Evolutionary conservation across 768 basidiomycete species (phyloP).

Genomic region (Kwoniella sp.): DNA sequence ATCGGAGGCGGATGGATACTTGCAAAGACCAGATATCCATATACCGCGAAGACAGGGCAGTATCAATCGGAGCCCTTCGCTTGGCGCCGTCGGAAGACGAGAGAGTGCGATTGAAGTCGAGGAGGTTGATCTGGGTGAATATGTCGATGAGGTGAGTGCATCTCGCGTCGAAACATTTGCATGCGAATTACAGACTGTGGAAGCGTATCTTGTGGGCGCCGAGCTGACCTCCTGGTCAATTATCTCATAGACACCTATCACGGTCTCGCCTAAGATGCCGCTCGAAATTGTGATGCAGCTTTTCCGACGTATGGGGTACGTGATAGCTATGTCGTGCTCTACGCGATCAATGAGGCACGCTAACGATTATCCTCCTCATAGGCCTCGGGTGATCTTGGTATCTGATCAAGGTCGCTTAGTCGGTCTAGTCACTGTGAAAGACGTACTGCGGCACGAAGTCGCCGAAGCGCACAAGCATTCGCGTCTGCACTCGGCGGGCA

Average conservation of each 20-base stretch:
- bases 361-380: slow-evolving; percentile 51
- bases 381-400: slow-evolving; percentile 94
- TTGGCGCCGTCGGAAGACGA: slow-evolving; percentile 16
- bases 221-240: neutral
- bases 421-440: slow-evolving; percentile 93
- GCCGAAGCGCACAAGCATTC: slow-evolving; percentile 49
- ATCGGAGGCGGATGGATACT: slow-evolving; percentile 18
- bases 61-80: slow-evolving; percentile 10
- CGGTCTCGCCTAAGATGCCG: slow-evolving; percentile 85
- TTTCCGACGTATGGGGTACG: slow-evolving; percentile 99
- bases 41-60: slow-evolving; percentile 31
- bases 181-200: neutral
- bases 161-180: too few relatives aligned
- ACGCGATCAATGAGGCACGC: neutral
- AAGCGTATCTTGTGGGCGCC: neutral
- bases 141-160: slow-evolving; percentile 84
- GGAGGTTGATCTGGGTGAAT: slow-evolving; percentile 66
- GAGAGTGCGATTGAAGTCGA: slow-evolving; percentile 48
- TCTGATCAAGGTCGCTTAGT: slow-evolving; percentile 78
- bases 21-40: slow-evolving; percentile 38
- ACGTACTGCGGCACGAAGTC: slow-evolving; percentile 82
- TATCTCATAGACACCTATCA: slow-evolving; percentile 77
- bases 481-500: slow-evolving; percentile 22
- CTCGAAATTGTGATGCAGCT: slow-evolving; percentile 97
- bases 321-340: slow-evolving; percentile 56